phyloP scores from a whole-genome alignment of 2,329 filamentous ascomycete genomes.

The Aureobasidium melanogenum region DNA sequence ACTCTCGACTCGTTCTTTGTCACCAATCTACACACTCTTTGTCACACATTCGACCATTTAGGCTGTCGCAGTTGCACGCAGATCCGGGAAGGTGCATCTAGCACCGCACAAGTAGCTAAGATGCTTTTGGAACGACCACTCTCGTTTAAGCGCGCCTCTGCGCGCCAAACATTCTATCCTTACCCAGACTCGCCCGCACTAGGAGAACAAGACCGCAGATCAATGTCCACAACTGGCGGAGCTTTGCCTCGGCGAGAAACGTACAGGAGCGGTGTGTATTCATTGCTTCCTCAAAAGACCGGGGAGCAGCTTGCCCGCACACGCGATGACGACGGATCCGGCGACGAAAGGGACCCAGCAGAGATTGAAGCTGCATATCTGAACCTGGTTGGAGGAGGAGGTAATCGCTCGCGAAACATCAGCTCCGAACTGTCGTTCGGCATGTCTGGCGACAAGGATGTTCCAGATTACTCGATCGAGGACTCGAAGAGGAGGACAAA shows the following conservation, averaged over 20 bases:
- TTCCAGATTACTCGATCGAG: conserved; percentile 15
- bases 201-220: conserved; percentile 6
- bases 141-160: conserved; percentile 10
- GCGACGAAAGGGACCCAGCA: conserved; percentile 11
- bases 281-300: conserved; percentile 2
- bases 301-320: not conserved
- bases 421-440: conserved; percentile 8
- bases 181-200: conserved; percentile 9
- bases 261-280: conserved; percentile 1
- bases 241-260: conserved; percentile 1
- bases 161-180: conserved; percentile 8
- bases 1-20: not conserved
- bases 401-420: conserved; percentile 5
- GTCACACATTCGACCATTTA: not conserved
- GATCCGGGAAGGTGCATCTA: conserved; percentile 5
- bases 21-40: not conserved
- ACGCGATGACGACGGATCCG: conserved; percentile 1
- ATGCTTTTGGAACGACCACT: conserved; percentile 11
- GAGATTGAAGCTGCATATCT: conserved; percentile 9
- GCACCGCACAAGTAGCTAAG: not conserved
- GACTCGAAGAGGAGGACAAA: conserved; percentile 21
- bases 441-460: conserved; percentile 1
- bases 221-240: conserved; percentile 10
- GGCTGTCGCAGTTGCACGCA: not conserved
- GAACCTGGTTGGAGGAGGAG: conserved; percentile 7